phyloP scores from a whole-genome alignment of 2,329 filamentous ascomycete genomes.

The Talaromyces sp. region DNA sequence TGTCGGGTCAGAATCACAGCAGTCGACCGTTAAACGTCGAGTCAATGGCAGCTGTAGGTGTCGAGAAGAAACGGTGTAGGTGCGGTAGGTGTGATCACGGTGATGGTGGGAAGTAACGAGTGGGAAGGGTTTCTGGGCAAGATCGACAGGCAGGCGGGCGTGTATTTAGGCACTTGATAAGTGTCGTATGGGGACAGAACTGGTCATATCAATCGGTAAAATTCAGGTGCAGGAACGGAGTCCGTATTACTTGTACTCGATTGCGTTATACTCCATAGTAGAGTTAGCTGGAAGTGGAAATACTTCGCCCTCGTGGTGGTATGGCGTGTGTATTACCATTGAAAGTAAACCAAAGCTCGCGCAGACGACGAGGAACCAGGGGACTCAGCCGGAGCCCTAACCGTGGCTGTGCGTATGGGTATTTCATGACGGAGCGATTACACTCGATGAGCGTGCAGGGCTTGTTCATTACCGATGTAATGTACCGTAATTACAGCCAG shows the following conservation, averaged over 20 bases:
- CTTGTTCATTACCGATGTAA: not conserved
- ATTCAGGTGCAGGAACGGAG: not conserved
- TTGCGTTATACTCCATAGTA: not conserved
- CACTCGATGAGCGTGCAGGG: not conserved
- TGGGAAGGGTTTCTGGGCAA: conserved; percentile 6
- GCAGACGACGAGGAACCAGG: not conserved
- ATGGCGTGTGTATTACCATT: not conserved
- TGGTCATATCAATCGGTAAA: not conserved
- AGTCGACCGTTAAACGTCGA: not conserved
- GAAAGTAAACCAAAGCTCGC: not conserved
- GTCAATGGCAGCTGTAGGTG: not conserved
- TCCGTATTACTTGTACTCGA: conserved; percentile 4
- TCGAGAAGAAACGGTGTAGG: not conserved
- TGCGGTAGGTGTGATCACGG: too few relatives aligned
- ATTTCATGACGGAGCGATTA: not conserved
- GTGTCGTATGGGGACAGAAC: not conserved
- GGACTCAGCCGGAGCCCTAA: not conserved
- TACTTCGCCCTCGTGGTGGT: conserved; percentile 1
- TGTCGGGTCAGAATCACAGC: not conserved
- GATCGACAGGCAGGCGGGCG: conserved; percentile 15
- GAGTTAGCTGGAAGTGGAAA: not conserved
- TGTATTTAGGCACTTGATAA: not conserved
- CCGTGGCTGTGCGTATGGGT: not conserved
- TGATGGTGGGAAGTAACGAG: conserved; percentile 1
- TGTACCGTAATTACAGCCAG: not conserved